A percentile compares a stretch with the other conserved stretches of the same genome.
phyloP scores from a whole-genome alignment of 257 asterid species.

The Lavandula angustifolia region DNA sequence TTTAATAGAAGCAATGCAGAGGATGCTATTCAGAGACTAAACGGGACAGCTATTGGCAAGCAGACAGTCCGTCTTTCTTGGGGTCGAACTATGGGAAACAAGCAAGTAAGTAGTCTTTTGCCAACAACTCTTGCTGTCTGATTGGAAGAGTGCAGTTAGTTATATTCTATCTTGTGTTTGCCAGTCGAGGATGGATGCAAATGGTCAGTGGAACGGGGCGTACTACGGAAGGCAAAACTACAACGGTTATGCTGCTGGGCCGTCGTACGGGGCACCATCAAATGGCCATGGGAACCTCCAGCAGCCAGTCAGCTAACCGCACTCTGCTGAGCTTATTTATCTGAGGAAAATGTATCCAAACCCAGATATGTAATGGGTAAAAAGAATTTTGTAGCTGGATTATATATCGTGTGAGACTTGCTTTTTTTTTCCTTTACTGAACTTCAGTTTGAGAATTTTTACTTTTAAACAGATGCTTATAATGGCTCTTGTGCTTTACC shows the following conservation, averaged over 20 bases:
- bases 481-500: slow-evolving; percentile 30
- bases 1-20: slow-evolving; percentile 62
- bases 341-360: slow-evolving; percentile 34
- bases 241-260: slow-evolving; percentile 59
- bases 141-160: background rate
- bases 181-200: slow-evolving; percentile 66
- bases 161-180: slow-evolving; percentile 10
- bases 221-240: slow-evolving; percentile 69
- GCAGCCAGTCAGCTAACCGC: slow-evolving; percentile 65
- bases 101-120: slow-evolving; percentile 48
- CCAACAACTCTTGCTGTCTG: slow-evolving; percentile 9
- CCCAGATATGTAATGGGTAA: slow-evolving; percentile 39
- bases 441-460: slow-evolving; percentile 32
- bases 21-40: slow-evolving; percentile 68
- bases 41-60: slow-evolving; percentile 62
- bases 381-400: slow-evolving; percentile 65
- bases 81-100: slow-evolving; percentile 74
- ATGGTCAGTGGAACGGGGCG: slow-evolving; percentile 61
- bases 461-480: slow-evolving; percentile 32
- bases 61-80: slow-evolving; percentile 85
- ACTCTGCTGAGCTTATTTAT: slow-evolving; percentile 35
- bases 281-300: slow-evolving; percentile 72
- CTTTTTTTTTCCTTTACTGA: slow-evolving; percentile 9
- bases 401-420: slow-evolving; percentile 31
- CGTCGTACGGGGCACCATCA: slow-evolving; percentile 51